These are phyloP conservation scores for Spatholobus suberectus DNA, from an alignment of 306 rosid species.

Conservation along the genomic window DNA sequence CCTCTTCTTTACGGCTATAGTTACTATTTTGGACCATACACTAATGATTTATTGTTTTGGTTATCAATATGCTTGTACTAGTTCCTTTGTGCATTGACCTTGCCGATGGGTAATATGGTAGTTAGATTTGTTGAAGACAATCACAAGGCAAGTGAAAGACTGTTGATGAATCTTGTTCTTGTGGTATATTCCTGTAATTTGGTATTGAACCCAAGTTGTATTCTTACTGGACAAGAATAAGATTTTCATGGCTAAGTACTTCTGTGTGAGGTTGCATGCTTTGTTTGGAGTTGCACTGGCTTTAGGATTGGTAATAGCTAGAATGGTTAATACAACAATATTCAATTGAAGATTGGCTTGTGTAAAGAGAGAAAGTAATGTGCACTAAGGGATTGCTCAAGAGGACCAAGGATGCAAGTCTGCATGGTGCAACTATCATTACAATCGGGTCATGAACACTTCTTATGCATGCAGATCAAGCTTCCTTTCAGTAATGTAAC, in stretches of 20 bases:
- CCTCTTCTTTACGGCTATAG: not conserved
- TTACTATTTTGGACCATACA: not conserved
- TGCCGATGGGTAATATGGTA: too few species aligned
- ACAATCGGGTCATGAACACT: not conserved
- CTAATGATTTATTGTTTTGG: conserved; percentile 22
- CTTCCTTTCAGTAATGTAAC: too few species aligned
- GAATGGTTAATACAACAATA: too few species aligned
- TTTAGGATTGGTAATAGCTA: too few species aligned
- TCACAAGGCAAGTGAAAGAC: too few species aligned
- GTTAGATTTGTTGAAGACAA: too few species aligned
- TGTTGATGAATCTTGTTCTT: too few species aligned
- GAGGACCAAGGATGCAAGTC: conserved; percentile 3
- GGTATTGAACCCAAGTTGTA: not conserved
- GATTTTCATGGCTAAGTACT: conserved; percentile 93
- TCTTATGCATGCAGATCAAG: too few species aligned
- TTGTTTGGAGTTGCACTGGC: too few species aligned
- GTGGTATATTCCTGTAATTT: not conserved
- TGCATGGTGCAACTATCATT: not conserved
- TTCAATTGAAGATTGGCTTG: conserved; percentile 11
- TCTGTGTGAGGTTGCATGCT: conserved; percentile 82
- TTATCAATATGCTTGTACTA: conserved; percentile 23
- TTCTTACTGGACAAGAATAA: conserved; percentile 69
- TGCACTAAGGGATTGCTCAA: not conserved
- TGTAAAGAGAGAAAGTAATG: not conserved
- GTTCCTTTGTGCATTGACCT: too few species aligned